Conservation (phyloP, 192 early-diverging fungal species). For the Coemansia erecta region DNA sequence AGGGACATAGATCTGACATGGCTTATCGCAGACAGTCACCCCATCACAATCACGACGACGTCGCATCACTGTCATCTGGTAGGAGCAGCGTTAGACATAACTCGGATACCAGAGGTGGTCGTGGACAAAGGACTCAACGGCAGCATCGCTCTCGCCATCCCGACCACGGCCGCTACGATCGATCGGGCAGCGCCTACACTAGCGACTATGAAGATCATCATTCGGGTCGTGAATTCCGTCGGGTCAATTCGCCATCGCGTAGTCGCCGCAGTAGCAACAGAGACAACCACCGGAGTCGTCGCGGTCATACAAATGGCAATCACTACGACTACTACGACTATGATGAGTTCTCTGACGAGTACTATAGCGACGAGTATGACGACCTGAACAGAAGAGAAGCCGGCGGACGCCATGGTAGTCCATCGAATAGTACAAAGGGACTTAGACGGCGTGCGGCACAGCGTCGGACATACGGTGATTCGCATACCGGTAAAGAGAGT, state of each 20-base stretch:
- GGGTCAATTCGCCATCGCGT: constrained; percentile 14
- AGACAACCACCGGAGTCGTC: neutral
- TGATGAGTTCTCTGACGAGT: constrained; percentile 30
- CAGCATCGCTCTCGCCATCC: neutral
- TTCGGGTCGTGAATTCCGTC: constrained; percentile 25
- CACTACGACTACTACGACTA: constrained; percentile 37
- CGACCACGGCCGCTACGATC: constrained; percentile 9
- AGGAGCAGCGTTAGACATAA: constrained; percentile 13
- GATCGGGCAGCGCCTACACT: constrained; percentile 11
- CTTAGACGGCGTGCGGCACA: constrained; percentile 11
- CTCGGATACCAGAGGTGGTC: neutral
- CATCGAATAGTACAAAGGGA: constrained; percentile 3
- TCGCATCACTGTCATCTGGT: constrained; percentile 16
- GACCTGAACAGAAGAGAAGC: constrained; percentile 22
- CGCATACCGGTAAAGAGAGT: neutral
- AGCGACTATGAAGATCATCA: constrained; percentile 18
- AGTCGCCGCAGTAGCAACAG: constrained; percentile 15
- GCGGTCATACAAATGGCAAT: constrained; percentile 7
- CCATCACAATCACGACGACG: constrained; percentile 16
- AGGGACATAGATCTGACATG: constrained; percentile 5
- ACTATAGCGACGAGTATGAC: constrained; percentile 31
- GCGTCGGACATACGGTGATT: neutral
- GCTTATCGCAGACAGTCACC: constrained; percentile 8
- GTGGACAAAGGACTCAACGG: neutral
- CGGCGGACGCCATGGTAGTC: constrained; percentile 13